Evolutionary conservation across 306 rosid species (phyloP).

Genomic region (Delonix regia): DNA sequence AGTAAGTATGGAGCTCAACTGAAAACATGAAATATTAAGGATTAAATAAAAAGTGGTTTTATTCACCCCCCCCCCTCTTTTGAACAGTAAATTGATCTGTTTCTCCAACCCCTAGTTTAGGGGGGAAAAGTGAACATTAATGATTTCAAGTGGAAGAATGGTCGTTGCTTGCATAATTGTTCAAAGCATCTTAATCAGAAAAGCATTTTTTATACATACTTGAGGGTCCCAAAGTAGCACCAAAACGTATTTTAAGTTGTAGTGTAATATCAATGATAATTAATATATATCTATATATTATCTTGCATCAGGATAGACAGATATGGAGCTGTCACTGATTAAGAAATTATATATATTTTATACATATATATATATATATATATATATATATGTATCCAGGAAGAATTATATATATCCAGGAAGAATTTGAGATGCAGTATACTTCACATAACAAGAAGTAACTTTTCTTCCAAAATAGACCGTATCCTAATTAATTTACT

Average conservation of each 20-base stretch:
- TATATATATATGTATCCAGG: background rate
- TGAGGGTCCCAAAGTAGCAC: background rate
- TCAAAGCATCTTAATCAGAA: conserved; percentile 32
- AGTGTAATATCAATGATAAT: conserved; percentile 13
- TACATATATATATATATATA: too few relatives aligned
- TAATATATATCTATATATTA: conserved; percentile 10
- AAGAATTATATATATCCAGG: background rate
- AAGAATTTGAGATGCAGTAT: background rate
- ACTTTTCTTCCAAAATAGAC: background rate
- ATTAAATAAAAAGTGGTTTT: background rate
- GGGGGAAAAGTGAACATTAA: conserved; percentile 12
- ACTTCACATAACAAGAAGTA: background rate
- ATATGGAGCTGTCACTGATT: background rate
- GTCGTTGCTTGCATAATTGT: conserved; percentile 36
- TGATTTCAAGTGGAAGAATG: conserved; percentile 41
- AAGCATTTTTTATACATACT: conserved; percentile 4
- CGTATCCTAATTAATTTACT: background rate
- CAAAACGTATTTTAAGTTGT: background rate
- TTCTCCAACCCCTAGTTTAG: conserved; percentile 7
- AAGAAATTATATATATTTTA: background rate
- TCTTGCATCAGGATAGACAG: background rate
- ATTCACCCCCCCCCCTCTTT: background rate
- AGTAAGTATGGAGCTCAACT: conserved; percentile 3
- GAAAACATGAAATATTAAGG: background rate
- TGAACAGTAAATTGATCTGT: conserved; percentile 10